Evolutionary conservation across 148 eudicot species (phyloP).

Genomic region (Simmondsia chinensis): DNA sequence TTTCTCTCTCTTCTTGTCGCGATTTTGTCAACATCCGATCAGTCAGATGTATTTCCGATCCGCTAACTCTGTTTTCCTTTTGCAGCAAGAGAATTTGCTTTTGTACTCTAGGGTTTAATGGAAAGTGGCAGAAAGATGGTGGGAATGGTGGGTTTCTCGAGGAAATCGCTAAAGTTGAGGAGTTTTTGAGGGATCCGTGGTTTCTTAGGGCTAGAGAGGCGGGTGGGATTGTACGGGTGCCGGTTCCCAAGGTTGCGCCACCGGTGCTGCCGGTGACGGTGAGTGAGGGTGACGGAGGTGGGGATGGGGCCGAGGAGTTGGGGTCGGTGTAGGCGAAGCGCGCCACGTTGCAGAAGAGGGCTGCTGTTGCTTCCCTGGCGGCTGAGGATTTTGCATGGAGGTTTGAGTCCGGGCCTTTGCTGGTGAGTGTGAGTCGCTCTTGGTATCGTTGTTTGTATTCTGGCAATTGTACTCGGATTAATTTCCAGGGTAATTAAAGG

Average conservation of each 20-base stretch:
- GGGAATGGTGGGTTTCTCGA: constrained; percentile 24
- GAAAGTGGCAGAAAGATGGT: constrained; percentile 11
- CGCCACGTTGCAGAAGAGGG: constrained; percentile 64
- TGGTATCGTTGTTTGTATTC: background rate
- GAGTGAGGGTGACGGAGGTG: constrained; percentile 11
- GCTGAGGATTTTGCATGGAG: constrained; percentile 74
- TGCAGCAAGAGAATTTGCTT: constrained; percentile 73
- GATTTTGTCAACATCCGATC: background rate
- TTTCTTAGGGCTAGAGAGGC: constrained; percentile 35
- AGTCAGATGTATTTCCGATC: too few relatives aligned
- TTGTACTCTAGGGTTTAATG: constrained; percentile 69
- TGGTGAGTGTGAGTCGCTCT: constrained; percentile 18
- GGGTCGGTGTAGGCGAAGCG: constrained; percentile 77
- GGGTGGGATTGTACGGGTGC: constrained; percentile 48
- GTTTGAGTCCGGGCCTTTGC: constrained; percentile 57
- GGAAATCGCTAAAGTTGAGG: constrained; percentile 30
- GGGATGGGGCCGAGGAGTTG: constrained; percentile 28
- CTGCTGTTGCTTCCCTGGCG: constrained; percentile 62
- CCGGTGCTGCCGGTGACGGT: constrained; percentile 16
- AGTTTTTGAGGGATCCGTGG: constrained; percentile 57
- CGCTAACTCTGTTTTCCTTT: constrained; percentile 1
- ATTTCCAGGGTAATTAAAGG: too few relatives aligned
- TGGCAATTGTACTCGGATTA: too few relatives aligned
- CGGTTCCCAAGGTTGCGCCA: constrained; percentile 53
- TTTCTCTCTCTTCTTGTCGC: constrained; percentile 4